Base-by-base conservation (phyloP, 2,329 filamentous ascomycete genomes). In the Tolypocladium paradoxum region DNA sequence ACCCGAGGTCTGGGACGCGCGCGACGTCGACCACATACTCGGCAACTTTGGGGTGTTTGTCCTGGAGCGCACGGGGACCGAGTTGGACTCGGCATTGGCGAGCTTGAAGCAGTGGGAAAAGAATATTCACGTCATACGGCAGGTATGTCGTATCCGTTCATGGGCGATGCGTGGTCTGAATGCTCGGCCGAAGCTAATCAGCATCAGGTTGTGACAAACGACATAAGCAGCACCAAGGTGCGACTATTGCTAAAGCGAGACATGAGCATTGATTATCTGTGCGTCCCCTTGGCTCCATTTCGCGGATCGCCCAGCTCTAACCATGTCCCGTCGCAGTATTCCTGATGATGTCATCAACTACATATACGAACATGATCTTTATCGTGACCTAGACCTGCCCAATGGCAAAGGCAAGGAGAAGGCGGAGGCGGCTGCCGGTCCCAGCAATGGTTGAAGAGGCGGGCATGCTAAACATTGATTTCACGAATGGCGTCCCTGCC, bases 21-120 rank as follows among this genome's bases (percentile, higher is more conserved):
- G 85, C 57, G 92, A 96, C 77, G 74, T 96, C 53, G 86, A 93
- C 61, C 88, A 95, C 61, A 96, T 96, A 55, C 75, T 96, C 22
- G 84, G 88, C 48, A 81, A 85, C 65, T 96, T 87, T 64, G 89
- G 89, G 45, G 84, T 87, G 33, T 90, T 95, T 66, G 87, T 92
- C 55, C 79, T 95, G n/a, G 88, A 96, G 75, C 83, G 92, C 55
- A 85, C 84, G 40, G 91, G 90, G 45, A 95, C 90, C 24, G 89
- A 95, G 63, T 87, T 95, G 49, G 88, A 95, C 57, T 88, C 95
- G 64, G 90, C 91, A 2, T 76, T 96, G 47, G 84, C 86, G n/a
- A 85, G 82, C 46, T 75, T 96, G 48, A 85, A 90, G 65, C 81
- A 83, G 55, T 96, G 87, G 81, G 85, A 89, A 63, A 82, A 90